Base-by-base conservation (phyloP, 176 grass and related monocot genomes). In the Puya raimondii region DNA sequence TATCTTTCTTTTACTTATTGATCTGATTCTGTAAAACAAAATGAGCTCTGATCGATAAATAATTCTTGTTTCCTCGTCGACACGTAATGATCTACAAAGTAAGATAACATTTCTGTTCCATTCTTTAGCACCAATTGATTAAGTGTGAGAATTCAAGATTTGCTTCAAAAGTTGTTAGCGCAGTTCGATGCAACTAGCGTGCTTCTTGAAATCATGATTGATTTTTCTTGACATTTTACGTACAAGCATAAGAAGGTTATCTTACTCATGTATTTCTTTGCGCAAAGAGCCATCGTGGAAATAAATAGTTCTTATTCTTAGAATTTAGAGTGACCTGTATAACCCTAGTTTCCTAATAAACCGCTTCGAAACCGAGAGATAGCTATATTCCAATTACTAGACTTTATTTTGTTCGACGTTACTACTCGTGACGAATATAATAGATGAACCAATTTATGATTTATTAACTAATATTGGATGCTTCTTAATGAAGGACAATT, bases 401-500 rank as follows among this genome's bases (percentile, higher is more conserved):
- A 10, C n/a, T 61, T 61, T n/a, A 61, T 61, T 16, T 14, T 2
- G 56, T 70, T 14, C 56, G 47, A 42, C 12, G 51, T 47, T 64
- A 52, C 26, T 9, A 74, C 33, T 42, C 33, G 33, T 42, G 33
- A 42, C 33, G 33, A 7, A 42, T 42, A 10, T 69, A 51, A 10
- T 50, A 1, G 33, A 59, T 15, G 49, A 18, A 65, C 12, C 49
- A 59, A 2, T 70, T n/a, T 16, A 64, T 66, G 25, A 18, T 64
- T 54, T 48, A 0, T 53, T 66, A 50, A 59, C 23, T 79, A 12
- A 65, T 9, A 14, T 25, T 72, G 74, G 23, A 80, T 53, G n/a
- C 51, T 11, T 77, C 61, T 54, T 65, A 49, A 61, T 49, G 25
- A 67, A 85, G 94, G 82, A 93, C 11, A 88, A 93, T 70, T 93